Base-by-base conservation (phyloP, 805 yeast species). In the Barnettozyma wickerhamii region DNA sequence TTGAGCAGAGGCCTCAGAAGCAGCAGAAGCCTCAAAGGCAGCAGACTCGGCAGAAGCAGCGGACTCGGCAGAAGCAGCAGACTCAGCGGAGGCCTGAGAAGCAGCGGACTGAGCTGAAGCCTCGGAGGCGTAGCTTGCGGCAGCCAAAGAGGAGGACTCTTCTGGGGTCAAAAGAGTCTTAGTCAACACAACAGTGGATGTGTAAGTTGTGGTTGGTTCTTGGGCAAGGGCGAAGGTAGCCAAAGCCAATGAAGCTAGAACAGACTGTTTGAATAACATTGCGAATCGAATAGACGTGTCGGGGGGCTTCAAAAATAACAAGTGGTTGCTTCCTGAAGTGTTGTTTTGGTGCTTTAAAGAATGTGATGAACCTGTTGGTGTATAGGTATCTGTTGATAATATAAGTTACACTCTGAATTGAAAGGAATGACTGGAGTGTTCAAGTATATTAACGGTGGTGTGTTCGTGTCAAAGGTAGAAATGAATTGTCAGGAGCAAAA, bases 121-220 rank as follows among this genome's bases (percentile, higher is more conserved):
- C n/a, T 49, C 49, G 17, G 55, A 41, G 7, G 49, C n/a, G n/a
- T n/a, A n/a, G n/a, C n/a, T n/a, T n/a, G n/a, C 40, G 14, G 38
- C 31, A 9, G 42, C 24, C 12, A 19, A 33, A 7, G 37, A 33
- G 30, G 44, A 51, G 10, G 59, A 55, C 36, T 53, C 62, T 21
- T 56, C 55, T 29, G 60, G 56, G 15, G 49, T 52, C 37, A 54
- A 45, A 30, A 54, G 37, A 36, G 68, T 63, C 39, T 50, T 44
- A 15, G 66, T 56, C 29, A 57, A 45, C 41, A 66, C 58, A 35
- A 64, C 61, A 34, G 69, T 61, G 30, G 74, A 70, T 42, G 66
- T 68, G 26, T 60, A 62, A 33, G 63, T 55, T 10, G 62, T 58
- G 5, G 66, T 56, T 18, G 56, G 58, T 28, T 65, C 57, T 24